Base-by-base conservation (phyloP, 805 yeast species). In the Saturnispora kantuleensis region DNA sequence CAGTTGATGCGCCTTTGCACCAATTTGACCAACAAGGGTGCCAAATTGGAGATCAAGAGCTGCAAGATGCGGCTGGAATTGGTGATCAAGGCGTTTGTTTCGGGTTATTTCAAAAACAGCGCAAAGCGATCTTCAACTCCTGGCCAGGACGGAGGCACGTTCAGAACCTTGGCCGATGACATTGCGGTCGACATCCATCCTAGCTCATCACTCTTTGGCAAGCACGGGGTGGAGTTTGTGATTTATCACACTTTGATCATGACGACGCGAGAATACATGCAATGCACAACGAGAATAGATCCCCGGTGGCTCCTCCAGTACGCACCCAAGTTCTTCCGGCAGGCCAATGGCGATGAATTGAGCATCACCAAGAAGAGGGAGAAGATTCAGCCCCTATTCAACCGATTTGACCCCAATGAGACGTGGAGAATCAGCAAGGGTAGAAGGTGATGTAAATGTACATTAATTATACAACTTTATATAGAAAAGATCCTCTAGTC, bases 201-300 rank as follows among this genome's bases (percentile, higher is more conserved):
- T 1, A 84, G 95, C 2, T 83, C 94, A 48, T 66, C 87, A 4
- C 60, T 90, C 15, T 77, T 73, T 56, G 67, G 66, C 46, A 71
- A 68, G 35, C 53, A 54, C 32, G 62, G 61, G 2, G 84, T 90
- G 10, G 90, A 84, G 48, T 86, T 85, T 63, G 82, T 88, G 38
- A 61, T 90, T 8, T 89, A 86, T 56, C 88, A 88, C 56, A 84
- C 88, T 30, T 69, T 88, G 43, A 74, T 88, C 29, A 69, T 87
- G 51, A 90, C 98, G 0, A 75, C 84, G 12, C 79, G 80, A 56
- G 97, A 90, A 68, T 93, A 84, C 57, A 87, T 90, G 96, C 84
- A 93, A 45, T 87, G 87, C 53, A 80, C 83, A 28, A 83, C 89
- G 13, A 73, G 74, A n/a, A 77, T 93, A 31, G 88, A 87, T 42